Conservation (phyloP, 2,329 filamentous ascomycete genomes). For the Cladosporium sp. region DNA sequence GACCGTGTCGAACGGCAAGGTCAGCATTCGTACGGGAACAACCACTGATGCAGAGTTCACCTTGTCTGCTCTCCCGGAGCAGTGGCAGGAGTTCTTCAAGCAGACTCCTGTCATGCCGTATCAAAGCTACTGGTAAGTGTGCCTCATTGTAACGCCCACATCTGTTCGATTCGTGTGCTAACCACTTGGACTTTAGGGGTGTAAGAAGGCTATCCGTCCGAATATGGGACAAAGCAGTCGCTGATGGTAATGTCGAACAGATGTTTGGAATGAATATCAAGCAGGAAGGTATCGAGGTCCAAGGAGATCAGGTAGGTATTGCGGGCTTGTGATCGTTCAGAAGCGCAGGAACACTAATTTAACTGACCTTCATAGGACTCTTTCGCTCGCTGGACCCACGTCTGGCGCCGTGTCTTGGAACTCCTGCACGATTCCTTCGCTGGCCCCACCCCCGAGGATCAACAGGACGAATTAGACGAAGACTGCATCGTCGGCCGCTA, state of each 20-base stretch:
- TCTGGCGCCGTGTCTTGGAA: constrained; percentile 53
- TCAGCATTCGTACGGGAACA: constrained; percentile 30
- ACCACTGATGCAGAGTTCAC: constrained; percentile 39
- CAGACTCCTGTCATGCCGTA: constrained; percentile 47
- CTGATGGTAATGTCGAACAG: constrained; percentile 18
- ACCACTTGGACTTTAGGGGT: neutral
- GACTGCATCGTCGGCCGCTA: constrained; percentile 53
- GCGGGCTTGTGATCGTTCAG: neutral
- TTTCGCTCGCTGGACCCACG: constrained; percentile 50
- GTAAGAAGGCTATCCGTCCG: constrained; percentile 19
- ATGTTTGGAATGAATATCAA: constrained; percentile 51
- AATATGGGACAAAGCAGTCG: constrained; percentile 14
- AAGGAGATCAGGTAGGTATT: constrained; percentile 44
- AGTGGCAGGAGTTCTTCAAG: constrained; percentile 52
- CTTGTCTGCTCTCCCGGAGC: constrained; percentile 46
- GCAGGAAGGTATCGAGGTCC: constrained; percentile 51
- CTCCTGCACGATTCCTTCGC: constrained; percentile 51
- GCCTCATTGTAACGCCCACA: neutral
- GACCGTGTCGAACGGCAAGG: constrained; percentile 35
- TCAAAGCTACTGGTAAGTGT: constrained; percentile 48
- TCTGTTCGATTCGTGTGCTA: neutral
- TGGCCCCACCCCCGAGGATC: constrained; percentile 47
- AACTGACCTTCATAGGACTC: constrained; percentile 29
- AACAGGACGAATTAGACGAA: constrained; percentile 41
- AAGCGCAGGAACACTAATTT: neutral